A percentile compares a stretch with the other conserved stretches of the same genome.
Conservation (phyloP, 2,329 filamentous ascomycete species). For the Dothiorella sarmentorum region DNA sequence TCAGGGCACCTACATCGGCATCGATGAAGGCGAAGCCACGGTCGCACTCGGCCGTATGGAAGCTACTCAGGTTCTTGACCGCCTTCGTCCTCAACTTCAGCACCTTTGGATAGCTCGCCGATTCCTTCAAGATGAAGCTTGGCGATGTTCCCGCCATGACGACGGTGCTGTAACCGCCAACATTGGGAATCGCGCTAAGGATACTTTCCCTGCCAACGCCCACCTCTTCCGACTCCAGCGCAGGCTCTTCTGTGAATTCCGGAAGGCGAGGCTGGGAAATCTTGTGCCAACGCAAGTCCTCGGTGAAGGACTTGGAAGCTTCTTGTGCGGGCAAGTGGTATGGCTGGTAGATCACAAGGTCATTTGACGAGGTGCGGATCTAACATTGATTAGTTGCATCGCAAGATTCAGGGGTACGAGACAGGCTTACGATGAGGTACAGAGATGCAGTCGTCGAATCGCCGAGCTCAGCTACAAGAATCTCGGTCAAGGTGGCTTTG, state of each 20-base stretch:
- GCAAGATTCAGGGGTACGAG: not conserved
- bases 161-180: conserved; percentile 77
- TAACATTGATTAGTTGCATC: conserved; percentile 35
- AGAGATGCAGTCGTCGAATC: conserved; percentile 67
- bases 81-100: conserved; percentile 67
- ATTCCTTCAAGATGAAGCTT: conserved; percentile 77
- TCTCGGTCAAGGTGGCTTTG: conserved; percentile 72
- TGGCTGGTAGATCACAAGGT: conserved; percentile 84
- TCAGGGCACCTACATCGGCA: conserved; percentile 41
- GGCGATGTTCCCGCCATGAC: conserved; percentile 79
- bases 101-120: conserved; percentile 72
- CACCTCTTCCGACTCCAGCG: conserved; percentile 50
- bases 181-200: conserved; percentile 57
- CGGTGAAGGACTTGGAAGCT: conserved; percentile 46
- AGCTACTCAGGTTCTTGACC: conserved; percentile 68
- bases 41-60: conserved; percentile 74
- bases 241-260: conserved; percentile 49
- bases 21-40: conserved; percentile 82
- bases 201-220: conserved; percentile 45
- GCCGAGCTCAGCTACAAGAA: conserved; percentile 81
- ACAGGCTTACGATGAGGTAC: conserved; percentile 69
- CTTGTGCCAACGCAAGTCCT: conserved; percentile 72
- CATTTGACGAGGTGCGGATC: conserved; percentile 75
- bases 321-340: conserved; percentile 47
- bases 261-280: conserved; percentile 66